Evolutionary conservation across 1,284 basidiomycete genomes (phyloP), one percentile per base, ranked within the genome.

Genomic region (Ustilago xerochloae): DNA sequence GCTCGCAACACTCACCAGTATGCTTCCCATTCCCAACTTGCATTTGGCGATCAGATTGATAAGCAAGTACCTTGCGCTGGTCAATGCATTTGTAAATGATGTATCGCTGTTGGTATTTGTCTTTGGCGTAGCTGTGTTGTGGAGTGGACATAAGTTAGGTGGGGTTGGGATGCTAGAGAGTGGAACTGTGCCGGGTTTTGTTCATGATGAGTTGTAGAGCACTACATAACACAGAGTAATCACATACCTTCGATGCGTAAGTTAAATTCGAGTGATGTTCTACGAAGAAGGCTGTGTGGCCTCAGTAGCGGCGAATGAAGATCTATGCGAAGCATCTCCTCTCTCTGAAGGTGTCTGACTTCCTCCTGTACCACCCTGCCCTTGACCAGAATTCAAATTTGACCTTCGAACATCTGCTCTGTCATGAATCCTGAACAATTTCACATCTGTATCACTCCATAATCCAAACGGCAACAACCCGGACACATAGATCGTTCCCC

Each of bases 401-500:
- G 32, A 43, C 12, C 29, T 35, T 22, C n/a, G 24, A 20, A n/a
- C 22, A 12, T 29, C 58, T 15, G 13, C 49, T 10, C 52, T 33
- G 1, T 55, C 64, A 47, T 70, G 66, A 24, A 75, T 65, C 38
- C 66, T 53, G 18, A 75, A 75, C 54, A 75, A 26, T 28, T 49
- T 49, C 41, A 75, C 63, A 6, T 67, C 63, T 1, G 76, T 76
- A 43, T 77, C 73, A 12, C 57, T 64, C 73, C 76, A 83, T 49
- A 82, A 29, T 2, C 62, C 70, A 26, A 50, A 75, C 20, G 79
- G 77, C 33, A 77, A 28, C 26, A 79, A n/a, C 2, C 58, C 76
- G 6, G 46, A 30, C 5, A 78, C 69, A 51, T 77, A 84, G 26
- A 83, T 72, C 7, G 68, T 45, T 5, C 81, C 81, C 80, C 81